Evolutionary conservation across 345 rosid genomes (phyloP).

Genomic region (Luvunga scandens): DNA sequence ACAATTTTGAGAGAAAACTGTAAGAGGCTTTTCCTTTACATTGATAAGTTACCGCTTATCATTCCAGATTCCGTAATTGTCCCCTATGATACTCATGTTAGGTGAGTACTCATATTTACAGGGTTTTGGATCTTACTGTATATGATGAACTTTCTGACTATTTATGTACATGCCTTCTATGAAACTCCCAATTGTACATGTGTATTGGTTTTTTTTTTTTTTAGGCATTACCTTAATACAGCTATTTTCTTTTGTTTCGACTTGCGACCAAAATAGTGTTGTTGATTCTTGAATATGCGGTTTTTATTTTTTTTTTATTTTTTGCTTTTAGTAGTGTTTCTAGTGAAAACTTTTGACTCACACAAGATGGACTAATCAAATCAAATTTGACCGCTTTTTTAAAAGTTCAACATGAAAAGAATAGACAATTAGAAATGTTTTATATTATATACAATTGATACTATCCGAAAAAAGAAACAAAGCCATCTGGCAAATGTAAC

Average conservation of each 20-base stretch:
- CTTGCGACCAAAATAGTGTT: not conserved
- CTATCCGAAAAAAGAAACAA: not conserved
- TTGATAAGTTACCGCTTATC: constrained; percentile 65
- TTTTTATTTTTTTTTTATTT: too few relatives aligned
- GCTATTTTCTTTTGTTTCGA: too few relatives aligned
- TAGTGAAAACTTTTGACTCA: not conserved
- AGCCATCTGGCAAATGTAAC: too few relatives aligned
- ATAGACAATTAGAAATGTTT: not conserved
- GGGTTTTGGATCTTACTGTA: not conserved
- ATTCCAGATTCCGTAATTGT: constrained; percentile 48
- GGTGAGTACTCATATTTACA: constrained; percentile 30
- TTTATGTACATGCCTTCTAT: constrained; percentile 2
- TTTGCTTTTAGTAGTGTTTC: not conserved
- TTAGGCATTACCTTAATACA: too few relatives aligned
- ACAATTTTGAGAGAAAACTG: constrained; percentile 43
- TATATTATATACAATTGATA: not conserved
- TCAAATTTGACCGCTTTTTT: not conserved
- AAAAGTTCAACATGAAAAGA: not conserved
- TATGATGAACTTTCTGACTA: not conserved
- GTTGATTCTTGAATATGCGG: not conserved
- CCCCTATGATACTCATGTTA: constrained; percentile 43
- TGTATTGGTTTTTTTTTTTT: too few relatives aligned
- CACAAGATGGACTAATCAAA: not conserved
- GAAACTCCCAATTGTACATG: constrained; percentile 12
- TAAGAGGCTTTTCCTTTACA: constrained; percentile 57